These are phyloP conservation scores for Samsoniella hepiali DNA, from an alignment of 2,329 filamentous ascomycete species.

Conservation along the genomic window DNA sequence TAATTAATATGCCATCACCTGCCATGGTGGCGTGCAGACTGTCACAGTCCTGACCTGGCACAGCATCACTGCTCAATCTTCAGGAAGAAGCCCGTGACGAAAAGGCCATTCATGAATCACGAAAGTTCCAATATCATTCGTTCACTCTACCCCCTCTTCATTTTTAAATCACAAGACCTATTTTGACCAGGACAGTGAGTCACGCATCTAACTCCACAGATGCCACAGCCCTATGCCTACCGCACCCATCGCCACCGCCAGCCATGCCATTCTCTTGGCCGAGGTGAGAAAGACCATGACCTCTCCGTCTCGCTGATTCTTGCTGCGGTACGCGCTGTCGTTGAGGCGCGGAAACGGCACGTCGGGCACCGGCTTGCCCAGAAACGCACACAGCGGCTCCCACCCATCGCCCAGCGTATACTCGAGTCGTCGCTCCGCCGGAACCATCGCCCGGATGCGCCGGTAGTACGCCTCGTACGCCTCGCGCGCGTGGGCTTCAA, in stretches of 20 bases:
- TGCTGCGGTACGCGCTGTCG: constrained; percentile 18
- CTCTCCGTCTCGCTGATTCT: neutral
- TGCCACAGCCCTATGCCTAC: neutral
- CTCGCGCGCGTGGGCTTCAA: constrained; percentile 16
- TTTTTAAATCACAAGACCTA: too few species aligned
- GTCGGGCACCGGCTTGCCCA: constrained; percentile 31
- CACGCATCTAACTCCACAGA: neutral
- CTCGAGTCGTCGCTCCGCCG: constrained; percentile 27
- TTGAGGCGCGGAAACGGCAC: constrained; percentile 30
- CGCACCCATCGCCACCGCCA: neutral
- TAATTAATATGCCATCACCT: too few species aligned
- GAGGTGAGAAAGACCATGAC: neutral
- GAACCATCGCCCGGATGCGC: constrained; percentile 25
- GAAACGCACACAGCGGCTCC: constrained; percentile 33
- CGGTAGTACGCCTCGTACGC: constrained; percentile 30
- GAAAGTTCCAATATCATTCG: too few species aligned
- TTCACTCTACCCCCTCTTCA: too few species aligned
- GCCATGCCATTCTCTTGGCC: neutral
- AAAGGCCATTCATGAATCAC: too few species aligned
- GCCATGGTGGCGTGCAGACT: too few species aligned
- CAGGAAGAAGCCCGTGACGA: too few species aligned
- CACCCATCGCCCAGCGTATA: constrained; percentile 31
- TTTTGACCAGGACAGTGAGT: too few species aligned
- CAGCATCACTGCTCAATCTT: too few species aligned
- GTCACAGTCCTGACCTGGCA: too few species aligned